Base-by-base conservation (phyloP, 2,329 filamentous ascomycete genomes). In the Pseudogymnoascus sp. region DNA sequence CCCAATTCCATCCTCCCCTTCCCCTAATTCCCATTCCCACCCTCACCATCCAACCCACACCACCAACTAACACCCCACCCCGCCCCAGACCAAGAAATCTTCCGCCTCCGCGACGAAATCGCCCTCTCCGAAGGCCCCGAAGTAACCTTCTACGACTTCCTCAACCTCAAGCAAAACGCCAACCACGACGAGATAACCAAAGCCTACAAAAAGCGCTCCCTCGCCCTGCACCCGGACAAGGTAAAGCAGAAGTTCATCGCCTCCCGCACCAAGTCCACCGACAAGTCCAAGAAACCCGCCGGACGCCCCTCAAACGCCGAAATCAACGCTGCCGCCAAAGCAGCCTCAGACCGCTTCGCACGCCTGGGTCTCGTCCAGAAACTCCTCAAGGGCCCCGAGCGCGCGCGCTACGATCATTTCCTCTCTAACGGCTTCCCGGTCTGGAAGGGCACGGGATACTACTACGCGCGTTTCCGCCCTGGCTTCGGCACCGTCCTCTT, bases 401-500 rank as follows among this genome's bases (percentile, higher is more conserved):
- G 95, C 67, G 89, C 91, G 69, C 89, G 95, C 67, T 99, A 99
- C 77, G 93, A 99, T 75, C 89, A 97, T 76, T 99, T 97, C 79
- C 78, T 97, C 66, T 79, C 80, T 75, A 92, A 97, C 76, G 95
- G 95, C 66, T 99, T 99, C 79, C 95, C 95, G 34, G 86, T 85
- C 63, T 99, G 95, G 95, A 93, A 93, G 79, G 95, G 95, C 64
- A 97, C 93, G 51, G 93, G 95, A 67, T 99, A 99, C 83, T 99
- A 97, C 83, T 99, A 99, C 80, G 87, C 86, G 71, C 87, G 95
- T 64, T 97, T 93, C 82, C 86, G 95, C 18, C 95, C 95, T 1
- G 95, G 95, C 7, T 80, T 97, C 51, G 91, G 91, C 65, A 90
- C 90, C 12, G 95, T 96, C 54, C 76, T 97, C 61, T 66, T 88